Percentiles rank a stretch among this genome's conserved stretches.
These are phyloP conservation scores for Aspergillus jensenii DNA, from an alignment of 2,329 filamentous ascomycete genomes.

Conservation along the genomic window DNA sequence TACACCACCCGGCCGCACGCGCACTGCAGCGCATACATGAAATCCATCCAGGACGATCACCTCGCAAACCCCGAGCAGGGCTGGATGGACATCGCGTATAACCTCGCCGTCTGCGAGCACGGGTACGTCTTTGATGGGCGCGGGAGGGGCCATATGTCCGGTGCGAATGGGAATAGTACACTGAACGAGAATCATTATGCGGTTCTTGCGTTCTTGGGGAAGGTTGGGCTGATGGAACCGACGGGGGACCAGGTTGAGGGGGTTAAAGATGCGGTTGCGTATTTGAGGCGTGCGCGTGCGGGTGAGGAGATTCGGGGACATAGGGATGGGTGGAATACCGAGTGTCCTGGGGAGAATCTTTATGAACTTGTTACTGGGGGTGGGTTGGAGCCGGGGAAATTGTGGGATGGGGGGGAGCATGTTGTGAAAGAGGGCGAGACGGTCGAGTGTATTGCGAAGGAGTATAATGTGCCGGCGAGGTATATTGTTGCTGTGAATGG, in stretches of 20 bases:
- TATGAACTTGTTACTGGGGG: background rate
- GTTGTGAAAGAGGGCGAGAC: background rate
- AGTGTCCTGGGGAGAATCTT: background rate
- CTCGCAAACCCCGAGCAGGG: background rate
- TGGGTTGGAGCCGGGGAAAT: background rate
- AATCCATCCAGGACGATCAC: conserved; percentile 3
- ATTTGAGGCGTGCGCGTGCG: background rate
- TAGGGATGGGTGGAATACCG: background rate
- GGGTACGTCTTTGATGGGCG: conserved; percentile 11
- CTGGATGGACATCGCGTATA: conserved; percentile 12
- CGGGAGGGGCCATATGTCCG: conserved; percentile 5
- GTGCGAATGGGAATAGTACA: conserved; percentile 5
- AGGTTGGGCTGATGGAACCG: conserved; percentile 3
- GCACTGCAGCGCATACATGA: conserved; percentile 4
- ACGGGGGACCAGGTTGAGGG: conserved; percentile 1
- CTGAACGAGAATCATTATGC: conserved; percentile 13
- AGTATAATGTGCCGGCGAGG: background rate
- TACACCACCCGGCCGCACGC: conserved; percentile 1
- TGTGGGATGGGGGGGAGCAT: background rate
- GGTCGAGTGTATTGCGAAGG: background rate
- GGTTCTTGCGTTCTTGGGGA: conserved; percentile 10
- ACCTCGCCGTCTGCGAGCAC: conserved; percentile 6
- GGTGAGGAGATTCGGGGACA: background rate
- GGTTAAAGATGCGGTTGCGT: conserved; percentile 3
- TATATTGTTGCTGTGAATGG: background rate